Base-by-base conservation (phyloP, 306 rosid genomes). In the Glycine soja region DNA sequence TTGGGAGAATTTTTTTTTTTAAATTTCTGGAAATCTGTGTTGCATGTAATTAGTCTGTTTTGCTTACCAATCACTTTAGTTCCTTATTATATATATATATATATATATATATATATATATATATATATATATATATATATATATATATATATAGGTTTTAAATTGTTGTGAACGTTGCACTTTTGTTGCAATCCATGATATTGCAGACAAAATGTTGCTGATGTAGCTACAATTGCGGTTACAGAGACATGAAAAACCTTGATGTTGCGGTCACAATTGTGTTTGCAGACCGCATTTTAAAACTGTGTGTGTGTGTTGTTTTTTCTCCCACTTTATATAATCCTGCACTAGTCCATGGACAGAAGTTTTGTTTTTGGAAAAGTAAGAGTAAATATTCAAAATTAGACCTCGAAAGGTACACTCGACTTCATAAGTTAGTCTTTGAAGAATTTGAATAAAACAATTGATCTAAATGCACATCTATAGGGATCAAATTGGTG, bases 361-460 rank as follows among this genome's bases (percentile, higher is more conserved):
- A 14, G 57, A 42, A 51, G 34, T 19, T 70, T 8, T 32, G 36
- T 24, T 64, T 76, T 76, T 2, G 8, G 8, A 38, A 62, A 50
- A 15, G 8, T 8, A 10, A 14, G 30, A n/a, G 10, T 74, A 13
- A 63, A n/a, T n/a, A 50, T 52, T 54, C 10, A 9, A 66, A 66
- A 32, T 63, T 76, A 9, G 51, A 40, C 75, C 54, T 7, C 32
- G 5, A 63, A 63, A 34, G 46, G 70, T 63, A 13, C 19, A 36
- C 47, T 13, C 3, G 18, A 13, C 5, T 64, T 34, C 18, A 3
- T 7, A 13, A 64, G 11, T 7, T 6, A 61, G 46, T 2, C 10
- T 64, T 64, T 56, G 18, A 24, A n/a, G 82, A 70, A 10, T 79
- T 24, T 70, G 63, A 47, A 32, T 32, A 10, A n/a, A 24, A 32